Base-by-base conservation (phyloP, 164 flowering plant genomes). In the Platanus orientalis region DNA sequence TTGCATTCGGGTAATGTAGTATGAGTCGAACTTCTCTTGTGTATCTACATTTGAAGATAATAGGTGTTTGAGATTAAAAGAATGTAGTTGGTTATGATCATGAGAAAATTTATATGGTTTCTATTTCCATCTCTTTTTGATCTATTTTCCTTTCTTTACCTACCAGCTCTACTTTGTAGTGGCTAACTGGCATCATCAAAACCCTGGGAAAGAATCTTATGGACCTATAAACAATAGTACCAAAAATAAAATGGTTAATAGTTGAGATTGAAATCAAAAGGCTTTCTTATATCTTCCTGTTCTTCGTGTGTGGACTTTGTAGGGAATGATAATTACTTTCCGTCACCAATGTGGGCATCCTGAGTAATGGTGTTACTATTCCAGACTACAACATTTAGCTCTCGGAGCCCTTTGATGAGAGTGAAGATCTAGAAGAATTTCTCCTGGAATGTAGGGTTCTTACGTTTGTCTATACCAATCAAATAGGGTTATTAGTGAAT, bases 321-420 rank as follows among this genome's bases (percentile, higher is more conserved):
- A 14, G 16, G 2, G 20, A 6, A 26, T 49, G 28, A 49, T 28
- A 2, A 14, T 75, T 81, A 93, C 98, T 76, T 93, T 81, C 91
- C 96, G 21, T 68, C 72, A 57, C 97, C 98, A 16, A 94, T 86
- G 75, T 83, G 84, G 67, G 84, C 97, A 57, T 94, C 98, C 1
- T 3, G 57, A 3, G 84, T 64, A 12, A 89, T 23, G 17, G 96
- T 86, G 69, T 94, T 87, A 79, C 89, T 89, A 65, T 94, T 94
- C 93, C 93, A 94, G 29, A 91, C 98, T 10, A 40, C 47, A 29
- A 87, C 77, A 66, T 64, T 80, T 0, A 92, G 0, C 69, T 89
- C 98, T 26, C 85, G 69, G 11, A 89, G 79, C 14, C 96, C 98
- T 73, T 92, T 92, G 27, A 89, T 81, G 25, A 92, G 70, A 0